Conservation (phyloP, 176 grass and related monocot species). For the Aegilops bicornis region DNA sequence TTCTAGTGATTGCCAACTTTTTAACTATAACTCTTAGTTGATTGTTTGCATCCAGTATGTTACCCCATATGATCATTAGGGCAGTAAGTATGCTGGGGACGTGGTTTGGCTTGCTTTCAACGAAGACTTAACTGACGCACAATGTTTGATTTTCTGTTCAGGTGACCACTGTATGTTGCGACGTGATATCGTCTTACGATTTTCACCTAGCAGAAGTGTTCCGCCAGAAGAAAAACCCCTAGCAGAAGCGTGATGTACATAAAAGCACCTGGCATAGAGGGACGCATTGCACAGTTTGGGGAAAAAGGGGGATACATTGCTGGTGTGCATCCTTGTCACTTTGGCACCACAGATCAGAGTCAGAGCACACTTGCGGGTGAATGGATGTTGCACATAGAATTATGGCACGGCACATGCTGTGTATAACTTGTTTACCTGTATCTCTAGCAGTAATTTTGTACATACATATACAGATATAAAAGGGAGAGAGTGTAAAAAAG, state of each 20-base stretch:
- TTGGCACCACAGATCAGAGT: neutral
- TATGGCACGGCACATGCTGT: neutral
- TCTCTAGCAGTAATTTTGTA: neutral
- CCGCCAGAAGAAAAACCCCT: neutral
- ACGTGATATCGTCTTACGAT: neutral
- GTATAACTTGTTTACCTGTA: constrained; percentile 4
- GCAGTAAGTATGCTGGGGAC: neutral
- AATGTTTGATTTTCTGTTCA: neutral
- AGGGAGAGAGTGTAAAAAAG: neutral
- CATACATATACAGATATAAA: neutral
- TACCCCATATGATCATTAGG: neutral
- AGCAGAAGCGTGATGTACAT: constrained; percentile 1
- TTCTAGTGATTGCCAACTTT: neutral
- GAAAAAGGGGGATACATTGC: neutral
- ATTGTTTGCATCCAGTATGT: neutral
- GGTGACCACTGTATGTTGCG: neutral
- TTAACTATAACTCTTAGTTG: neutral
- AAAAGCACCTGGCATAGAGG: neutral
- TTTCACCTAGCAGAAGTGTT: neutral
- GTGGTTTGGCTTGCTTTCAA: neutral
- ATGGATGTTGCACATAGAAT: neutral
- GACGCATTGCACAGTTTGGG: neutral
- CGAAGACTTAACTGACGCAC: neutral
- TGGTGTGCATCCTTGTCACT: neutral
- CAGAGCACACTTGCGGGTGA: neutral